phyloP scores from a whole-genome alignment of 257 asterid species.

The Solanum habrochaites region DNA sequence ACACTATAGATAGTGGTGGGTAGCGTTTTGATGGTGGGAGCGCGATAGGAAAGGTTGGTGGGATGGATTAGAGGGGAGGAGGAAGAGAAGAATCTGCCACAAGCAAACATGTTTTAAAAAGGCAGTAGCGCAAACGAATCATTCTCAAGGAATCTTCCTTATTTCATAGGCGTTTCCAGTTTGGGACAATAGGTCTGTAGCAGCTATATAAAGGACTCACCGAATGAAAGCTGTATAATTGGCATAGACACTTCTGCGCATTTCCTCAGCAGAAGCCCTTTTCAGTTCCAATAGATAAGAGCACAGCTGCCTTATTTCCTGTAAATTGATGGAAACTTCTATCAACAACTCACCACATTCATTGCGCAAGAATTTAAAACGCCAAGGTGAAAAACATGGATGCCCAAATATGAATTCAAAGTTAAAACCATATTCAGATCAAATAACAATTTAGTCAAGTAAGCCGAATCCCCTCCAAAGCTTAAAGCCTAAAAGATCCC shows the following conservation, averaged over 20 bases:
- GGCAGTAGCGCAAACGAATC: background rate
- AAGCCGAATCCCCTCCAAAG: background rate
- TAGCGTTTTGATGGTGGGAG: too few relatives aligned
- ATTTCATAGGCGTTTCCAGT: background rate
- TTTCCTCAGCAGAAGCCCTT: conserved; percentile 97
- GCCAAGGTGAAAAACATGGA: background rate
- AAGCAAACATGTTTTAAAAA: background rate
- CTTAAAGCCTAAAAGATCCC: background rate
- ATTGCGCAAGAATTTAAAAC: background rate
- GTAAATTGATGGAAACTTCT: conserved; percentile 8
- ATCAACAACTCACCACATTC: background rate
- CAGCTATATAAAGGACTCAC: conserved; percentile 29
- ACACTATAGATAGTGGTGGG: background rate
- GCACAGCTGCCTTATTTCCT: conserved; percentile 96
- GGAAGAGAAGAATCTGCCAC: background rate
- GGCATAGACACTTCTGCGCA: conserved; percentile 97
- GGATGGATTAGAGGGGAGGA: too few relatives aligned
- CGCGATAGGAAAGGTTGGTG: too few relatives aligned
- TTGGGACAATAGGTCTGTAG: background rate
- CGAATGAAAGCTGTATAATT: conserved; percentile 95
- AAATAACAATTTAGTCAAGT: background rate
- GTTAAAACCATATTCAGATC: background rate
- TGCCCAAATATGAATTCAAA: background rate
- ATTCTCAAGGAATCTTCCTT: background rate
- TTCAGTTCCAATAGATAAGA: conserved; percentile 87